A percentile compares a stretch with the other conserved stretches of the same genome.
phyloP scores from a whole-genome alignment of 2,329 filamentous ascomycete species.

The Fonsecaea pugnacius region DNA sequence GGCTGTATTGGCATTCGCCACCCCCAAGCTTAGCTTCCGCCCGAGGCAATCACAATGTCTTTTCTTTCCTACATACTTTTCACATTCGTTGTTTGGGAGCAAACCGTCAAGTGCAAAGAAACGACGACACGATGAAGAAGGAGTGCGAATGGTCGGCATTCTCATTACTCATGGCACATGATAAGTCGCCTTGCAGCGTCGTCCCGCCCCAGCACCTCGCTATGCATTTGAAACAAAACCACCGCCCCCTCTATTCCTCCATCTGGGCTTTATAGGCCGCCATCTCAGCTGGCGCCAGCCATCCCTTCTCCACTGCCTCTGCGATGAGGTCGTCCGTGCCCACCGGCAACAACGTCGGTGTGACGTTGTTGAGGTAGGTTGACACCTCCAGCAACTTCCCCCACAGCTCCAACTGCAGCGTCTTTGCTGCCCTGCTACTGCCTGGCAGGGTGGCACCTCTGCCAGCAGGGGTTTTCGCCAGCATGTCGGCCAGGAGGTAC shows the following conservation, averaged over 20 bases:
- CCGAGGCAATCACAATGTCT: constrained; percentile 8
- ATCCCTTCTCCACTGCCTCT: constrained; percentile 26
- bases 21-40: background rate
- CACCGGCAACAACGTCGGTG: constrained; percentile 22
- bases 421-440: constrained; percentile 29
- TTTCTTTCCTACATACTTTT: background rate
- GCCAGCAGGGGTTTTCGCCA: constrained; percentile 38
- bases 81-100: background rate
- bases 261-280: constrained; percentile 31
- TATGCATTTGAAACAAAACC: constrained; percentile 48
- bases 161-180: constrained; percentile 26
- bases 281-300: constrained; percentile 33
- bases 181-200: background rate
- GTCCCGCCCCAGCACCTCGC: constrained; percentile 44
- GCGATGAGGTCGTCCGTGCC: constrained; percentile 31
- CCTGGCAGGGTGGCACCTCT: constrained; percentile 26
- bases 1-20: background rate
- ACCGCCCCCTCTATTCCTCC: constrained; percentile 27
- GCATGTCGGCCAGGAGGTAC: constrained; percentile 62
- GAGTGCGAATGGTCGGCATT: constrained; percentile 1
- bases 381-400: constrained; percentile 26
- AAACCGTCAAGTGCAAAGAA: background rate
- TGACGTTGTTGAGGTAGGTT: constrained; percentile 21
- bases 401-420: constrained; percentile 33
- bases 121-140: background rate